Evolutionary conservation across 2,329 filamentous ascomycete species (phyloP).

Genomic region (Colletotrichum coccodes): DNA sequence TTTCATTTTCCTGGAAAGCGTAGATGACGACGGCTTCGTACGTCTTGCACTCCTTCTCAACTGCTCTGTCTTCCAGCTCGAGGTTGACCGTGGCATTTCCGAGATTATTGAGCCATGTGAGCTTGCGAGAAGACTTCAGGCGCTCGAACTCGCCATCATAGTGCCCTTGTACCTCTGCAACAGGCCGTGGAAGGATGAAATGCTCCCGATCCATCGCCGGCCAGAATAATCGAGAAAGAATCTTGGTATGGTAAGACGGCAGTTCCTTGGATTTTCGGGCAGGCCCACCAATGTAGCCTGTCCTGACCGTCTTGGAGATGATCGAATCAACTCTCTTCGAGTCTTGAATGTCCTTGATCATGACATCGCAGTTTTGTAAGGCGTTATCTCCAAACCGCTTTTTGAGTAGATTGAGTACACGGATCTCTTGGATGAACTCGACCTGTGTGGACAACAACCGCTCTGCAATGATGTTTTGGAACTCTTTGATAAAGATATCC

Average conservation of each 20-base stretch:
- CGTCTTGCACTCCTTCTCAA: slow-evolving; percentile 78
- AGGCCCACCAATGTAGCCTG: slow-evolving; percentile 33
- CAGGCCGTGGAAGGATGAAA: slow-evolving; percentile 70
- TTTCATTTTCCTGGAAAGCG: slow-evolving; percentile 73
- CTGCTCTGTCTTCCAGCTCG: slow-evolving; percentile 81
- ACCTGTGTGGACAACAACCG: slow-evolving; percentile 75
- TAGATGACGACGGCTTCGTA: slow-evolving; percentile 91
- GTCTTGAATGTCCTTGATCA: slow-evolving; percentile 93
- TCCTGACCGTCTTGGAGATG: slow-evolving; percentile 60
- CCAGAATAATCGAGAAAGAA: slow-evolving; percentile 95
- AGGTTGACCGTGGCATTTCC: slow-evolving; percentile 85
- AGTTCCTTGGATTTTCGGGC: slow-evolving; percentile 34
- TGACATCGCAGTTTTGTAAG: slow-evolving; percentile 94
- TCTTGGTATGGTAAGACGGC: slow-evolving; percentile 77
- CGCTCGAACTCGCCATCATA: slow-evolving; percentile 83
- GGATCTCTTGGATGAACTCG: slow-evolving; percentile 81
- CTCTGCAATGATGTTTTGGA: slow-evolving; percentile 89
- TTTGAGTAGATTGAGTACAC: slow-evolving; percentile 88
- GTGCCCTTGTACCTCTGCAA: slow-evolving; percentile 69
- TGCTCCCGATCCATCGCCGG: slow-evolving; percentile 78
- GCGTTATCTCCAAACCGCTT: slow-evolving; percentile 86
- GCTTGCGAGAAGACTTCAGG: slow-evolving; percentile 84
- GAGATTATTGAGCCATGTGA: slow-evolving; percentile 87
- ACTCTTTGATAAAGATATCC: slow-evolving; percentile 93
- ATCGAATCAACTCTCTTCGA: slow-evolving; percentile 78